Percentiles rank a stretch among this genome's conserved stretches.
phyloP scores from a whole-genome alignment of 2,329 filamentous ascomycete species.

The Simplicillium aogashimaense region DNA sequence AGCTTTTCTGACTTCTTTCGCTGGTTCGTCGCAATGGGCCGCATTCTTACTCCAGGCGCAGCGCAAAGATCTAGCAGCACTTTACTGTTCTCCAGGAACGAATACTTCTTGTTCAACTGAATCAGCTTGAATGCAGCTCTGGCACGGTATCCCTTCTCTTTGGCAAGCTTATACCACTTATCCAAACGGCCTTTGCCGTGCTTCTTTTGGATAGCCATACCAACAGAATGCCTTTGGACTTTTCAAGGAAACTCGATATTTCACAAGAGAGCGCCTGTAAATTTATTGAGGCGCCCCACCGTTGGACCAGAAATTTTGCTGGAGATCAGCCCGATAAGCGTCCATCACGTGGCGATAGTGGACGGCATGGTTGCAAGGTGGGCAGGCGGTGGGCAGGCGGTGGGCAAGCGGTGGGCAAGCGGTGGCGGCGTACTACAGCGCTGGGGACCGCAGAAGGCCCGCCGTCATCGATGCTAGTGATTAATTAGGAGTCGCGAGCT shows the following conservation, averaged over 20 bases:
- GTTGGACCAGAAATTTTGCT: constrained; percentile 21
- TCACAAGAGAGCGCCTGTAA: not conserved
- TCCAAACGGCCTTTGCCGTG: constrained; percentile 97
- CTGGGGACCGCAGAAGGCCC: too few relatives aligned
- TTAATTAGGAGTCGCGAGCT: too few relatives aligned
- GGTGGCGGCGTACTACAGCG: too few relatives aligned
- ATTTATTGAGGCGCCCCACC: constrained; percentile 3
- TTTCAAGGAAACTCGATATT: constrained; percentile 2
- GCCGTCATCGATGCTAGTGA: too few relatives aligned
- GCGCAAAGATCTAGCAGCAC: constrained; percentile 96
- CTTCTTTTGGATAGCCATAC: constrained; percentile 97
- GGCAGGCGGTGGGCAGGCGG: too few relatives aligned
- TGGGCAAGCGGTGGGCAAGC: too few relatives aligned
- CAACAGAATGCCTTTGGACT: constrained; percentile 1
- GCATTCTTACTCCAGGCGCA: constrained; percentile 62
- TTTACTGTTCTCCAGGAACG: constrained; percentile 93
- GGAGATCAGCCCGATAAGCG: constrained; percentile 15
- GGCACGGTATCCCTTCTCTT: constrained; percentile 95
- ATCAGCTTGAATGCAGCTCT: constrained; percentile 97
- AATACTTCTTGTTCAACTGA: constrained; percentile 98
- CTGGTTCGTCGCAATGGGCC: too few relatives aligned
- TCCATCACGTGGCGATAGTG: constrained; percentile 22
- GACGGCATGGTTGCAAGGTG: too few relatives aligned
- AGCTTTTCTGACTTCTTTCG: constrained; percentile 15
- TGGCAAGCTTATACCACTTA: constrained; percentile 98